A percentile compares a stretch with the other conserved stretches of the same genome.
These are phyloP conservation scores for Beauveria pseudobassiana DNA, from an alignment of 2,329 filamentous ascomycete genomes.

Conservation along the genomic window DNA sequence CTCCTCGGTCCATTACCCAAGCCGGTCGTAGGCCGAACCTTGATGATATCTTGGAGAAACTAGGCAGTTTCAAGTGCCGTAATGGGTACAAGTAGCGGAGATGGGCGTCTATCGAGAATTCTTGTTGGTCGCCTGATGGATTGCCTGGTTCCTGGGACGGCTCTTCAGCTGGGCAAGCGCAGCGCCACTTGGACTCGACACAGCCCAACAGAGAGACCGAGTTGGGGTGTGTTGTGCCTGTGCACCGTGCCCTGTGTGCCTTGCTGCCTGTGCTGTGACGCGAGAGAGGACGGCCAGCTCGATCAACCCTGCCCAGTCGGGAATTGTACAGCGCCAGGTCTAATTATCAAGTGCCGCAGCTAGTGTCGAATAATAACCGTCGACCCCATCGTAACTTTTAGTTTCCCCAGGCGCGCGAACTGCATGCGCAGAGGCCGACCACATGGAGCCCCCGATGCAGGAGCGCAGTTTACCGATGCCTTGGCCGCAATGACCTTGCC, in stretches of 20 bases:
- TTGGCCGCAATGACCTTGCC: background rate
- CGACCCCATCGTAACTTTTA: background rate
- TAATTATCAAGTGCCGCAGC: background rate
- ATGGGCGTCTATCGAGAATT: constrained; percentile 4
- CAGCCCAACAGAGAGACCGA: background rate
- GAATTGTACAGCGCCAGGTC: background rate
- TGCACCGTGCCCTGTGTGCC: background rate
- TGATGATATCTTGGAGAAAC: too few relatives aligned
- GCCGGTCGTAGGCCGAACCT: background rate
- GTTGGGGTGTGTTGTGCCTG: background rate
- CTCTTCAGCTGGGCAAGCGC: constrained; percentile 1
- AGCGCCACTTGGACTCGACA: constrained; percentile 1
- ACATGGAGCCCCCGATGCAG: background rate
- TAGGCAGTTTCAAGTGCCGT: background rate
- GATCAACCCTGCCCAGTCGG: background rate
- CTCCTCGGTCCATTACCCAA: background rate
- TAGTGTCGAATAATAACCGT: background rate
- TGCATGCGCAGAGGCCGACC: background rate
- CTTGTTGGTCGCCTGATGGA: constrained; percentile 1
- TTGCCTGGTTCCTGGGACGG: background rate
- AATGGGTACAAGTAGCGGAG: background rate
- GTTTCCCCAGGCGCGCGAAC: background rate
- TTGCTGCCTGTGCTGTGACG: too few relatives aligned
- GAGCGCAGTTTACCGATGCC: background rate
- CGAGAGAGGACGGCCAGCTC: background rate